Evolutionary conservation across 148 eudicot genomes (phyloP), one percentile per base, ranked within the genome.

Genomic region (Fallopia convolvulus): DNA sequence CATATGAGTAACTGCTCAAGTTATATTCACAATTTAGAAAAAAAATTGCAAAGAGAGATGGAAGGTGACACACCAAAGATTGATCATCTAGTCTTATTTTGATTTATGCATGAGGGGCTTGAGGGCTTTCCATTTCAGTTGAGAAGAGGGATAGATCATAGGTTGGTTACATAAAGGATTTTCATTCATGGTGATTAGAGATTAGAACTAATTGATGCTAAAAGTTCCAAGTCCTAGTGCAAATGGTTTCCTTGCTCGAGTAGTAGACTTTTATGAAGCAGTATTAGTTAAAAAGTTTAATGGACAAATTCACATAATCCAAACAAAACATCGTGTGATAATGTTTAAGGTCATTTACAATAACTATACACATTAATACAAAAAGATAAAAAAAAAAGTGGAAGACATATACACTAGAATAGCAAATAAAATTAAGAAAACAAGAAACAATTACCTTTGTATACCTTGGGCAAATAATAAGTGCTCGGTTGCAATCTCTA

Each of bases 401-500:
- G 6, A 32, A 32, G 15, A 65, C 70, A 65, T 30, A 32, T 58
- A 32, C n/a, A 32, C 70, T 32, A 65, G 13, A 65, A 65, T 13
- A 23, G 13, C 18, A 65, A 32, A 65, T 65, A 11, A 65, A 65
- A 6, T 32, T n/a, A 80, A 78, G 61, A 82, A 20, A 53, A 79
- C 40, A 15, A 26, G 72, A 30, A 14, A 32, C 50, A 40, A 49
- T 81, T 76, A 95, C 99, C 99, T 95, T 95, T 26, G 89, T 85
- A 87, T 92, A 89, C 44, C 77, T 80, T 77, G 89, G 92, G 80
- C 79, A 81, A 50, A 88, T 55, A 44, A 53, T 70, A 77, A 95
- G 87, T 75, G 97, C 96, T 47, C 97, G 87, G n/a, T 65, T 78
- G 86, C 93, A 88, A 81, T 95, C 99, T 79, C 97, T 86, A 79